These are phyloP conservation scores for Colletotrichum ledebouriae DNA, from an alignment of 2,329 filamentous ascomycete genomes.

Conservation along the genomic window DNA sequence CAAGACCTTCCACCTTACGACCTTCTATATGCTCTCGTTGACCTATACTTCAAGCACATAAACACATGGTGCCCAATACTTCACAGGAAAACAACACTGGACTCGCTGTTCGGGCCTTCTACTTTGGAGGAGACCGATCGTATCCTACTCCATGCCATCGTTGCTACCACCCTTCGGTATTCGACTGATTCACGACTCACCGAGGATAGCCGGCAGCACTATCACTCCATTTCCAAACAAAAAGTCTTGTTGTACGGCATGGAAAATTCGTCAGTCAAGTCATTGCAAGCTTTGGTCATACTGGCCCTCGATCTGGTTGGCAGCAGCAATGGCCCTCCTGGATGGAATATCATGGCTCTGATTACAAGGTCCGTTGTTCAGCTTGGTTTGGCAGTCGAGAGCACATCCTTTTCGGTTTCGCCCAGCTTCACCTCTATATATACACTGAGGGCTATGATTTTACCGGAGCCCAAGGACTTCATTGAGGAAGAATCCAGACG, in stretches of 20 bases:
- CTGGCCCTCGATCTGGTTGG: constrained; percentile 87
- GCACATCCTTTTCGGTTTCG: constrained; percentile 81
- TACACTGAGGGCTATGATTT: constrained; percentile 85
- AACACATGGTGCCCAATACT: constrained; percentile 91
- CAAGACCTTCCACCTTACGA: constrained; percentile 82
- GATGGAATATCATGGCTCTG: constrained; percentile 91
- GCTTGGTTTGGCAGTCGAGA: constrained; percentile 86
- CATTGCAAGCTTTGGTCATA: constrained; percentile 88
- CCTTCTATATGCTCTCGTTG: constrained; percentile 78
- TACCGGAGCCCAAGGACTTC: constrained; percentile 86
- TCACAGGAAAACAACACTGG: constrained; percentile 85
- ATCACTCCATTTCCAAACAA: constrained; percentile 86
- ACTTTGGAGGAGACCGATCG: constrained; percentile 84
- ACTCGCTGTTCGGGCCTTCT: constrained; percentile 83
- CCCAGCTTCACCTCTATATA: constrained; percentile 89
- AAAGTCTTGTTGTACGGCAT: constrained; percentile 89
- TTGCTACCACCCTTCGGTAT: constrained; percentile 88
- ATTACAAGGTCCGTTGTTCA: constrained; percentile 92
- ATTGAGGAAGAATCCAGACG: constrained; percentile 90
- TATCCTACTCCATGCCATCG: constrained; percentile 87
- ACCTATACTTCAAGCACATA: constrained; percentile 84
- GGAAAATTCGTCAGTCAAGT: constrained; percentile 90
- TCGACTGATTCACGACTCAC: constrained; percentile 83
- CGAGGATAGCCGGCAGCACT: constrained; percentile 78
- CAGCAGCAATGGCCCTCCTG: constrained; percentile 88